phyloP scores from a whole-genome alignment of 2,329 filamentous ascomycete species.

The Pseudogymnoascus sp. region DNA sequence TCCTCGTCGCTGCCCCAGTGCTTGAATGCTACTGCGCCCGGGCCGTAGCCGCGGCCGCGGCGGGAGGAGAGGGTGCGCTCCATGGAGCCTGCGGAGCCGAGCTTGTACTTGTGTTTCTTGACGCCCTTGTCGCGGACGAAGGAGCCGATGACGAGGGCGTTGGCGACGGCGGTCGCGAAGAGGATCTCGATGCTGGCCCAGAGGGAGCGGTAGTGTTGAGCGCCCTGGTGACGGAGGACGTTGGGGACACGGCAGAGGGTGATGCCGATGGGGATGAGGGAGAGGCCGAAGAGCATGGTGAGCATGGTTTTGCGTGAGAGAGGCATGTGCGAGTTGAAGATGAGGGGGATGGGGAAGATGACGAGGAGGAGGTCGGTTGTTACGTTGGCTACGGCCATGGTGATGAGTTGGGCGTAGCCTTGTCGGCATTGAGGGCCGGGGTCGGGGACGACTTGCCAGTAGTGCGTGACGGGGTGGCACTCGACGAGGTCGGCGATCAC shows the following conservation, averaged over 20 bases:
- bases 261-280: conserved; percentile 68
- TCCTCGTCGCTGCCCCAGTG: conserved; percentile 90
- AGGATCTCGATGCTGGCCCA: conserved; percentile 86
- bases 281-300: conserved; percentile 73
- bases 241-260: conserved; percentile 75
- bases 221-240: conserved; percentile 61
- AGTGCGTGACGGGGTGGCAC: conserved; percentile 67
- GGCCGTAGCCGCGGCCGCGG: conserved; percentile 35
- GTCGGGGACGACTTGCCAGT: conserved; percentile 79
- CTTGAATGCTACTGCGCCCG: conserved; percentile 36
- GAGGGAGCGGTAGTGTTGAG: conserved; percentile 81
- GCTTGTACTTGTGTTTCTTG: conserved; percentile 80
- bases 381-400: conserved; percentile 83
- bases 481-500: conserved; percentile 75
- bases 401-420: conserved; percentile 78
- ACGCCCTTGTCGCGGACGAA: conserved; percentile 85
- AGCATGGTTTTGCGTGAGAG: conserved; percentile 73
- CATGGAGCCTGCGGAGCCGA: conserved; percentile 53
- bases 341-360: conserved; percentile 81
- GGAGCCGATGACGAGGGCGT: conserved; percentile 81
- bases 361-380: conserved; percentile 83
- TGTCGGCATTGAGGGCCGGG: conserved; percentile 79
- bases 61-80: conserved; percentile 36
- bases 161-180: conserved; percentile 79
- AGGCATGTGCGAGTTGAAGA: conserved; percentile 68